Evolutionary conservation across 768 basidiomycete species (phyloP), one percentile per base, ranked within the genome.

Genomic region (Naganishia randhawae): DNA sequence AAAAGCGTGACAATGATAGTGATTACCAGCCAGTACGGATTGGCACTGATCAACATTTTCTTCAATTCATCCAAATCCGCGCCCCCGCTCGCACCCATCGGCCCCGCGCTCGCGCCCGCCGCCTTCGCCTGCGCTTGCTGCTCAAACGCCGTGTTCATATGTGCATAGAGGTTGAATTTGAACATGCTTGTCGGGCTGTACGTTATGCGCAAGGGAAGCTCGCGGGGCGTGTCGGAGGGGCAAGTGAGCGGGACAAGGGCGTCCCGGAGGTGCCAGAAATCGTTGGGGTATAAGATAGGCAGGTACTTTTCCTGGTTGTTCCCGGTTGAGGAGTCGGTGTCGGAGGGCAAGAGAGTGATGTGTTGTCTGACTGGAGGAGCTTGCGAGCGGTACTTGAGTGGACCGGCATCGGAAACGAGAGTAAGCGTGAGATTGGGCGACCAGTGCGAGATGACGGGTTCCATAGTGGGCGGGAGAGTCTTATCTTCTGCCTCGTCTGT

Each of bases 51-150:
- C 54, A 99, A 81, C 89, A 95, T 95, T 67, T 92, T 84, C 82
- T 99, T 99, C 73, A 99, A 81, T 82, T 97, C 95, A 78, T 99
- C 95, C 50, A 98, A 78, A 77, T 98, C 95, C 1, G 82, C 82
- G 16, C 83, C 84, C 22, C 88, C 71, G 11, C 73, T 87, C 73
- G 89, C 87, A 70, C 73, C 69, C 10, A 71, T 50, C 27, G 55
- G 55, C n/a, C 67, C 67, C 10, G 67, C 72, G 14, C 35, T 33
- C 19, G 53, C 61, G 63, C 53, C 72, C 50, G 29, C 72, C 77
- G 88, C 87, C 73, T 68, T 88, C 77, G 88, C 87, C n/a, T 86
- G 84, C 25, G 57, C 57, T 19, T 90, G 90, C 78, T 93, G 90
- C 50, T 90, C 87, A 78, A 97, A 93, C 2, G 91, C 88, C 55